Percentiles rank a stretch among this genome's conserved stretches.
These are phyloP conservation scores for Leccinellum albellum DNA, from an alignment of 768 basidiomycete genomes.

Conservation along the genomic window DNA sequence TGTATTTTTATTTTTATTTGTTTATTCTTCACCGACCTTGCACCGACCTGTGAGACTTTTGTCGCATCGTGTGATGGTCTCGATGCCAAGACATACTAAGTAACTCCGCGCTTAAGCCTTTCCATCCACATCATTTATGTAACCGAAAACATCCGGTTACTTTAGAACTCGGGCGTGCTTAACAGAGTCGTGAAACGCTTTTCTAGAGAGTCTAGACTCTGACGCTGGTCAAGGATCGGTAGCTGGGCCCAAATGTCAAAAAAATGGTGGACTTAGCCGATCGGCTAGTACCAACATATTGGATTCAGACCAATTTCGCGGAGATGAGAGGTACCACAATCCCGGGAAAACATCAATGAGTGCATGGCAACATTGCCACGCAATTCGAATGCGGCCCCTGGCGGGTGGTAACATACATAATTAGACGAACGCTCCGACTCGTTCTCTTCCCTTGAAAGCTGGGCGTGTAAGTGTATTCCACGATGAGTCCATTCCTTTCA, in stretches of 20 bases:
- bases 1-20: no score
- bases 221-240: not conserved
- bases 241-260: not conserved
- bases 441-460: no score
- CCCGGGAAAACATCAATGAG: not conserved
- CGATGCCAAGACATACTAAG: no score
- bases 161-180: not conserved
- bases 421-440: not conserved
- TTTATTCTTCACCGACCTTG: no score
- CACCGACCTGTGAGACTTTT: no score
- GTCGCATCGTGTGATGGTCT: no score
- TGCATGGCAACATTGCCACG: conserved; percentile 13
- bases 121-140: no score
- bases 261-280: conserved; percentile 7
- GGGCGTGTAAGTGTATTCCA: conserved; percentile 4
- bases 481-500: not conserved
- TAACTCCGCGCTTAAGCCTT: no score
- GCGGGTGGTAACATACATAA: not conserved
- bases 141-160: no score
- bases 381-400: conserved; percentile 6
- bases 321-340: conserved; percentile 18
- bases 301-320: conserved; percentile 17
- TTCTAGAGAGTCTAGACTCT: no score
- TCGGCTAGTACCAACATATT: conserved; percentile 9
- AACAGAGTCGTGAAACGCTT: not conserved